Base-by-base conservation (phyloP, 2,329 filamentous ascomycete species). In the Elsinoe ampelina region DNA sequence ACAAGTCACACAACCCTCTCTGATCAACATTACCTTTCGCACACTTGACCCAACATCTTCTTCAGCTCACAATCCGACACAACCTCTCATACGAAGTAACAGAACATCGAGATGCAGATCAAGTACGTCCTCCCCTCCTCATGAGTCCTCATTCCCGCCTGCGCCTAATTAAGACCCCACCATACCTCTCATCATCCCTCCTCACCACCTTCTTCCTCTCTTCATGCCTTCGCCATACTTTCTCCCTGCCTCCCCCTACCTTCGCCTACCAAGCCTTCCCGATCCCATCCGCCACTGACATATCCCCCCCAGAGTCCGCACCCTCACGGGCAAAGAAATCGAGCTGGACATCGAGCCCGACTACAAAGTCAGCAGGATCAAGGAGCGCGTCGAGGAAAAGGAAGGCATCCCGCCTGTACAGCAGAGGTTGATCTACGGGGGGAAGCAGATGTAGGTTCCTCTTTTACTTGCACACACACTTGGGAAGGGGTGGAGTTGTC, bases 321-420 rank as follows among this genome's bases (percentile, higher is more conserved):
- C 93, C 61, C 84, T 98, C 62, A 97, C 93, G 62, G 93, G 93
- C 69, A 97, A 97, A 79, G 90, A 98, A 77, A 97, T 97, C 72
- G 92, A 97, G 80, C 84, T 98, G 67, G 91, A 97, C 70, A 95
- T 98, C 70, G 93, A 97, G 78, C 80, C 83, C 55, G 85, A 89
- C 68, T 95, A 95, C 80, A 95, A 91, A 81, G 91, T 97, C 65
- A 85, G 87, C 39, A 85, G 91, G 72, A 97, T 98, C 80, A 98
- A 98, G 80, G 93, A 97, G 75, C 91, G 92, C 67, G 93, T 98
- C 57, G 93, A 98, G 74, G 93, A 98, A 78, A 97, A 97, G 76
- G 93, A 97, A 71, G 93, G 93, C 58, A 98, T 98, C 66, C 92
- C 93, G 42, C 93, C 93, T 1, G 90, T 93, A 15, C 93, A 98